These are phyloP conservation scores for Juglanconis juglandina DNA, from an alignment of 2,329 filamentous ascomycete genomes.

Conservation along the genomic window DNA sequence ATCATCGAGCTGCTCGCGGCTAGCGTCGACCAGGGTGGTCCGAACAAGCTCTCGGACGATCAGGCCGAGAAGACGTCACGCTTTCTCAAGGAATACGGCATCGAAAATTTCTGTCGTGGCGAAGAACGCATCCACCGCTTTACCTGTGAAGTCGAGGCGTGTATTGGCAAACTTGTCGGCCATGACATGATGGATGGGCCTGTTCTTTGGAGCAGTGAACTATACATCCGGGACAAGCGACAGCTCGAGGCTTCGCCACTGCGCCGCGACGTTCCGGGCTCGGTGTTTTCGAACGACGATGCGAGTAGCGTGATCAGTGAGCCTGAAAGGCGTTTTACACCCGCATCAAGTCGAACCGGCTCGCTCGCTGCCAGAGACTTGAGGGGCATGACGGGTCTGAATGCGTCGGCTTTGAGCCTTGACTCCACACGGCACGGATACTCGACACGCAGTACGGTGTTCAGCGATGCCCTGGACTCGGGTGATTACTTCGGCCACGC, in stretches of 20 bases:
- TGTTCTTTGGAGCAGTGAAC: constrained; percentile 86
- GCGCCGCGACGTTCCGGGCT: constrained; percentile 44
- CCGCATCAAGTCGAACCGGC: constrained; percentile 41
- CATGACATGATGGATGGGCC: constrained; percentile 81
- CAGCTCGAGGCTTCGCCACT: constrained; percentile 47
- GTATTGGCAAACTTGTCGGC: constrained; percentile 79
- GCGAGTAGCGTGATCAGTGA: constrained; percentile 53
- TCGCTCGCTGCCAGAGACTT: constrained; percentile 54
- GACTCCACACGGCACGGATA: constrained; percentile 64
- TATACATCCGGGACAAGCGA: constrained; percentile 75
- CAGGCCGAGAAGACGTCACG: constrained; percentile 80
- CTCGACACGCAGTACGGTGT: constrained; percentile 52
- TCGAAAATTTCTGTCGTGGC: constrained; percentile 91
- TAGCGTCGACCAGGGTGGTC: constrained; percentile 76
- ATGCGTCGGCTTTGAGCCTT: constrained; percentile 66
- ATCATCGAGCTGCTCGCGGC: constrained; percentile 85
- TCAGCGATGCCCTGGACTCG: constrained; percentile 65
- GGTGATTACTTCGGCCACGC: constrained; percentile 65
- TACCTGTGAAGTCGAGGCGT: constrained; percentile 83
- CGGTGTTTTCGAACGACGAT: constrained; percentile 48
- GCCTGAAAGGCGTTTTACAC: constrained; percentile 46
- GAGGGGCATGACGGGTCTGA: constrained; percentile 56
- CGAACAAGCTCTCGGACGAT: constrained; percentile 93
- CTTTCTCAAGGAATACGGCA: constrained; percentile 77
- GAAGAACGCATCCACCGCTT: constrained; percentile 95